These are phyloP conservation scores for Xylaria intraflava DNA, from an alignment of 495 filamentous ascomycete species.

Conservation along the genomic window DNA sequence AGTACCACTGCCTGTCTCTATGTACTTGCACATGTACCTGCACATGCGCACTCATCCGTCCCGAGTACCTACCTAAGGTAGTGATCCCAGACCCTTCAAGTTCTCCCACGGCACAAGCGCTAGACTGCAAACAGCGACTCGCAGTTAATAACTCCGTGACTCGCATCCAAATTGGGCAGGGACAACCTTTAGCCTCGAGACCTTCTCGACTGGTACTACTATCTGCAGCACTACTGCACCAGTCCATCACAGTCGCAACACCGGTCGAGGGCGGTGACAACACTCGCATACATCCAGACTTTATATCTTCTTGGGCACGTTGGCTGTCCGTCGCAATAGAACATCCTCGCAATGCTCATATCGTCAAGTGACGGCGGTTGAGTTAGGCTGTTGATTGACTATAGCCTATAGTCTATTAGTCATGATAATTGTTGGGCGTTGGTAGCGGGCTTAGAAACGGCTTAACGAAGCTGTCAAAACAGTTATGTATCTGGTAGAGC, in stretches of 20 bases:
- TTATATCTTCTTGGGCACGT: neutral
- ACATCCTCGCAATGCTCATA: neutral
- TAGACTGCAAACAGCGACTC: neutral
- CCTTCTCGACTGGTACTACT: too few species aligned
- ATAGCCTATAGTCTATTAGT: too few species aligned
- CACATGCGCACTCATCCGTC: too few species aligned
- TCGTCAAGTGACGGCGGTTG: neutral
- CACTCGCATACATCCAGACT: neutral
- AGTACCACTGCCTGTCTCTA: too few species aligned
- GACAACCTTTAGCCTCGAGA: neutral
- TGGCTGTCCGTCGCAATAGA: neutral
- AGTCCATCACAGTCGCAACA: neutral
- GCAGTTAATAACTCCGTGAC: neutral
- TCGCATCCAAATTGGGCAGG: neutral
- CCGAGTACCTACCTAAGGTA: neutral
- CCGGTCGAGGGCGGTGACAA: neutral
- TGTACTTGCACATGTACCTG: too few species aligned
- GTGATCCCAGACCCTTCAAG: too few species aligned
- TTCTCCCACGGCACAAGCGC: neutral
- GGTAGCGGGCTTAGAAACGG: neutral
- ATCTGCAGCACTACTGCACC: too few species aligned
- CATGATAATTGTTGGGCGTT: neutral
- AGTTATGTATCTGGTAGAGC: too few species aligned
- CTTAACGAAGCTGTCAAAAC: neutral
- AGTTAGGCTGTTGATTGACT: neutral